Conservation (phyloP, 176 grass and related monocot genomes). For the Urochloa ruziziensis region DNA sequence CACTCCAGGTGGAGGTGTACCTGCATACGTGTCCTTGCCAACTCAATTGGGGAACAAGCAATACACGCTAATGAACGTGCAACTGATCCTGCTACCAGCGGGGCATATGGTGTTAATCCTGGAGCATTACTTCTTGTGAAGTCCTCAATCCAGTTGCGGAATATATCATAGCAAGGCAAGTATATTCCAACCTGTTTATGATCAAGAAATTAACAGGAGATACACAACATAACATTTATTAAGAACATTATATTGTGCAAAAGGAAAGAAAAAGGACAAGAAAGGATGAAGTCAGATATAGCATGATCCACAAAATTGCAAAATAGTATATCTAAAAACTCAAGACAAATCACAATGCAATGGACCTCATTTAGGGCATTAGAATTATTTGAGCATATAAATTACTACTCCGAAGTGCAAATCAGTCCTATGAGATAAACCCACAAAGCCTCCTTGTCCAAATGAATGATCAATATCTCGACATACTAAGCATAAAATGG, state of each 20-base stretch:
- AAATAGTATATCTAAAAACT: not conserved
- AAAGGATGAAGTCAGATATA: not conserved
- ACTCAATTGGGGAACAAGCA: constrained; percentile 90
- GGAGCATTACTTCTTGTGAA: constrained; percentile 77
- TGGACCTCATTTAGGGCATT: not conserved
- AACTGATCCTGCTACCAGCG: constrained; percentile 77
- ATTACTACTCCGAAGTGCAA: not conserved
- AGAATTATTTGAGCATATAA: not conserved
- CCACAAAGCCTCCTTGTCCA: not conserved
- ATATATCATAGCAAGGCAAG: constrained; percentile 97
- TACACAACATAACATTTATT: not conserved
- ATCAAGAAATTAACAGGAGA: constrained; percentile 18
- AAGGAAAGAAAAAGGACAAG: not conserved
- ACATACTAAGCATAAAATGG: not conserved
- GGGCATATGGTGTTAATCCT: constrained; percentile 70
- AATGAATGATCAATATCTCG: not conserved
- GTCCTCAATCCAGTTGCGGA: constrained; percentile 76
- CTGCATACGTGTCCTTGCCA: constrained; percentile 95
- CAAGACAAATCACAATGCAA: not conserved
- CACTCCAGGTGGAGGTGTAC: constrained; percentile 33
- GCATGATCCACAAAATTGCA: not conserved
- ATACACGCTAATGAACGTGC: constrained; percentile 91
- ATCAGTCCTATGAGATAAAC: not conserved
- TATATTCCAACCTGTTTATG: constrained; percentile 92
- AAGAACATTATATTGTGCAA: not conserved